Evolutionary conservation across 257 asterid genomes (phyloP).

Genomic region (Capsicum baccatum): DNA sequence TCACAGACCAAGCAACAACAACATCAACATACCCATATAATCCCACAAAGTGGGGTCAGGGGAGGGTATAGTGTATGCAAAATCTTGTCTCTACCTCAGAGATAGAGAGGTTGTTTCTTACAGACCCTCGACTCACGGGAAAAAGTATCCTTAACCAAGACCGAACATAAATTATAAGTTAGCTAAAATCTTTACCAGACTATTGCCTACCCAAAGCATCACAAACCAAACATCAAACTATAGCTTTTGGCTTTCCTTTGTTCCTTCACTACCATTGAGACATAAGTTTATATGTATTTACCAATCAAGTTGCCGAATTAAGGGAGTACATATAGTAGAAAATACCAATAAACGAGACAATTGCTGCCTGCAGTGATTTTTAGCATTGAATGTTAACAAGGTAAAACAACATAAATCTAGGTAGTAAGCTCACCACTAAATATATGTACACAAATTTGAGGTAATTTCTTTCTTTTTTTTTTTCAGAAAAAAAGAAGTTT

Average conservation of each 20-base stretch:
- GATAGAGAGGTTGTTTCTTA: too few relatives aligned
- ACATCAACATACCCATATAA: too few relatives aligned
- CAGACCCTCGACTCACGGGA: too few relatives aligned
- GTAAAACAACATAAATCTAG: not conserved
- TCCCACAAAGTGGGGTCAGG: too few relatives aligned
- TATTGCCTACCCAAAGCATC: not conserved
- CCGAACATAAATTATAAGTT: not conserved
- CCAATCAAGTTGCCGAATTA: not conserved
- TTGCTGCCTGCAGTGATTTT: not conserved
- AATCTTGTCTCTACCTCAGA: too few relatives aligned
- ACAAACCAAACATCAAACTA: not conserved
- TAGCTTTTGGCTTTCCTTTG: not conserved
- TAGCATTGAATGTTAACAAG: not conserved
- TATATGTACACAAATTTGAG: not conserved
- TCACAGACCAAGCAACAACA: not conserved
- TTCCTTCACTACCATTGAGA: not conserved
- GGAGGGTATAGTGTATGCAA: too few relatives aligned
- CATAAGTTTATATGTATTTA: not conserved
- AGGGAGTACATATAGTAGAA: not conserved
- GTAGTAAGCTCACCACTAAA: not conserved
- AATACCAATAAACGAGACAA: slow-evolving; percentile 6
- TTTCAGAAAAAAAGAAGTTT: too few relatives aligned
- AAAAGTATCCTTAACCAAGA: not conserved
- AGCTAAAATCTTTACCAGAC: too few relatives aligned
- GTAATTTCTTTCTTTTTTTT: not conserved